phyloP scores from a whole-genome alignment of 495 filamentous ascomycete species.

The Aspergillus bridgeri region DNA sequence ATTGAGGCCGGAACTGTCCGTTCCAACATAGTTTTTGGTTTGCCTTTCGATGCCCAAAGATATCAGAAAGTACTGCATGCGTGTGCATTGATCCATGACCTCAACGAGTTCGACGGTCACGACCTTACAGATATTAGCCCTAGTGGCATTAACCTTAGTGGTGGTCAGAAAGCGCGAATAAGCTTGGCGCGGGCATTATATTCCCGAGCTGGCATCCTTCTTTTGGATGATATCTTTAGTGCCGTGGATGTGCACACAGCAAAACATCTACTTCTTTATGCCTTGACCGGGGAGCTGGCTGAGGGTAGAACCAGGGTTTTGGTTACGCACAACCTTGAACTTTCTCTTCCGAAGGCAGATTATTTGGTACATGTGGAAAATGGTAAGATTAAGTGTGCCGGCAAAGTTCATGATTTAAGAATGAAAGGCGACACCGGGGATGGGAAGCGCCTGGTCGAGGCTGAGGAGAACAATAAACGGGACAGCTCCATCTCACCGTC shows the following conservation, averaged over 20 bases:
- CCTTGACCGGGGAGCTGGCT: conserved; percentile 61
- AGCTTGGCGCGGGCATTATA: conserved; percentile 73
- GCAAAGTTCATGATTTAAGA: not conserved
- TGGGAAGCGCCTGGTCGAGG: too few species aligned
- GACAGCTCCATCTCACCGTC: too few species aligned
- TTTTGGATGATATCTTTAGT: conserved; percentile 76
- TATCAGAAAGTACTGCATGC: conserved; percentile 59
- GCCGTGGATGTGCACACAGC: conserved; percentile 61
- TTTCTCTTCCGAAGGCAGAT: conserved; percentile 59
- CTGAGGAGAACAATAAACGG: too few species aligned
- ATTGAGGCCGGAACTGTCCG: conserved; percentile 69
- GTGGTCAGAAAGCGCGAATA: conserved; percentile 71
- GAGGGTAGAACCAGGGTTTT: conserved; percentile 64
- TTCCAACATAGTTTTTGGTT: conserved; percentile 65
- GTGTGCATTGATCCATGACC: conserved; percentile 64
- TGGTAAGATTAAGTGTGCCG: conserved; percentile 52
- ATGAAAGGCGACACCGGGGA: too few species aligned
- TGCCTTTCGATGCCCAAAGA: conserved; percentile 55
- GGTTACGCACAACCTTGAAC: conserved; percentile 68
- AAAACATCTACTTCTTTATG: conserved; percentile 63
- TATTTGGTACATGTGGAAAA: conserved; percentile 63
- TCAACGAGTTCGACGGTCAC: conserved; percentile 65
- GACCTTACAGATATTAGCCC: conserved; percentile 68
- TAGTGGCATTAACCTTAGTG: conserved; percentile 72
- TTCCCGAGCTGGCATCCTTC: conserved; percentile 65